Conservation (phyloP, 352 stramenopile genomes). For the Phytophthora capsici region DNA sequence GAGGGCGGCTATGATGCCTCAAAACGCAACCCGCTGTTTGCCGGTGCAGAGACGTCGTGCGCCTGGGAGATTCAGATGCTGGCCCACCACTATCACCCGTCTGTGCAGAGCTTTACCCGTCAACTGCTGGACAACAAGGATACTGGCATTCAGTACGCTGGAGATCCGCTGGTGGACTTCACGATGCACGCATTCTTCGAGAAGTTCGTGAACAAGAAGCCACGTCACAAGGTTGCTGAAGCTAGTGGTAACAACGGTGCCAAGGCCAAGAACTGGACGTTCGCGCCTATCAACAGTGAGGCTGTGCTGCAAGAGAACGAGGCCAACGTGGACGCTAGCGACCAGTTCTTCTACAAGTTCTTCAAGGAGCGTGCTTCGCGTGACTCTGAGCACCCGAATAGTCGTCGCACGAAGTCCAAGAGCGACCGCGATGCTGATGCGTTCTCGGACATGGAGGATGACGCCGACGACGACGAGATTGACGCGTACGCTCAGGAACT, state of each 20-base stretch:
- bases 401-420: slow-evolving; percentile 36
- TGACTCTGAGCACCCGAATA: slow-evolving; percentile 39
- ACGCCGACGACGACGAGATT: slow-evolving; percentile 80
- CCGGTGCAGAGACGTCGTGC: slow-evolving; percentile 69
- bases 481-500: slow-evolving; percentile 90
- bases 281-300: slow-evolving; percentile 72
- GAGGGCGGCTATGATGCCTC: slow-evolving; percentile 70
- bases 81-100: slow-evolving; percentile 96
- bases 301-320: slow-evolving; percentile 69
- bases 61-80: slow-evolving; percentile 95
- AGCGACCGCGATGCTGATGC: slow-evolving; percentile 55
- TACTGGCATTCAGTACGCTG: slow-evolving; percentile 90
- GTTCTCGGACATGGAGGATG: slow-evolving; percentile 62
- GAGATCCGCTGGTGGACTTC: slow-evolving; percentile 98
- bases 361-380: slow-evolving; percentile 86
- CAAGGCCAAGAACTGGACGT: slow-evolving; percentile 71
- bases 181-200: slow-evolving; percentile 97
- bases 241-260: slow-evolving; percentile 17
- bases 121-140: slow-evolving; percentile 69
- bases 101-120: slow-evolving; percentile 92
- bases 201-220: slow-evolving; percentile 99
- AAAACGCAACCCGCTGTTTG: slow-evolving; percentile 92
- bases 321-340: slow-evolving; percentile 73
- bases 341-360: slow-evolving; percentile 95
- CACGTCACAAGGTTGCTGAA: slow-evolving; percentile 58